phyloP scores from a whole-genome alignment of 2,329 filamentous ascomycete genomes.

The Hirsutella rhossiliensis region DNA sequence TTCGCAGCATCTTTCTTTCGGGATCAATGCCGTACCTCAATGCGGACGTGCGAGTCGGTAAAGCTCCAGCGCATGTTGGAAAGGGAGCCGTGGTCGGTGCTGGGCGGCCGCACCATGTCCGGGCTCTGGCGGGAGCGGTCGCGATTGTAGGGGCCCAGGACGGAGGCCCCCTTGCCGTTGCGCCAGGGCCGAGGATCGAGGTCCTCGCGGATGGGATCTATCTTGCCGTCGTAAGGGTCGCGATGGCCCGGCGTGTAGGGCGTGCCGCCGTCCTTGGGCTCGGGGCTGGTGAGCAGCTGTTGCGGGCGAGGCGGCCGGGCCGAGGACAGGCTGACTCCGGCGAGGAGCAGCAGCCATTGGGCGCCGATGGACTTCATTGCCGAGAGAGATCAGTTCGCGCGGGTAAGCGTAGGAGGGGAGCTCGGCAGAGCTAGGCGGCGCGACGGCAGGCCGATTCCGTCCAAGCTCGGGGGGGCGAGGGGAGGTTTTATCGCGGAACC shows the following conservation, averaged over 20 bases:
- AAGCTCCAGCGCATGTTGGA: constrained; percentile 64
- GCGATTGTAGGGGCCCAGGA: constrained; percentile 58
- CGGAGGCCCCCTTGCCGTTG: constrained; percentile 51
- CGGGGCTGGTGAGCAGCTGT: constrained; percentile 37
- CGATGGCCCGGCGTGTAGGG: constrained; percentile 49
- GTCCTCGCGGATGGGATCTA: constrained; percentile 46
- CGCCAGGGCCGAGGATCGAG: constrained; percentile 55
- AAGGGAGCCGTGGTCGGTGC: constrained; percentile 60
- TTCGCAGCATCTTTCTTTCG: not conserved
- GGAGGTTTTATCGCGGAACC: no score
- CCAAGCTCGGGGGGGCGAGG: not conserved
- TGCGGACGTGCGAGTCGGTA: constrained; percentile 50
- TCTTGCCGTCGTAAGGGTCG: constrained; percentile 49
- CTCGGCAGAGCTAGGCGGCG: not conserved
- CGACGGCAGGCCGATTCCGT: not conserved
- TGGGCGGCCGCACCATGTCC: constrained; percentile 59
- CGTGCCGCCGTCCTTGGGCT: constrained; percentile 24
- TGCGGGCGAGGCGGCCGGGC: constrained; percentile 14
- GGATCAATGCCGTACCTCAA: constrained; percentile 34
- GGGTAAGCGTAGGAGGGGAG: no score
- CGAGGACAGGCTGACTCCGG: constrained; percentile 8
- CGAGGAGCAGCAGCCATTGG: constrained; percentile 14
- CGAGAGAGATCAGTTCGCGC: not conserved
- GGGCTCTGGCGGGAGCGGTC: constrained; percentile 58
- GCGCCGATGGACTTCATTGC: constrained; percentile 15